These are phyloP conservation scores for Calamus simplicifolius DNA, from an alignment of 176 grass and related monocot species.

Conservation along the genomic window DNA sequence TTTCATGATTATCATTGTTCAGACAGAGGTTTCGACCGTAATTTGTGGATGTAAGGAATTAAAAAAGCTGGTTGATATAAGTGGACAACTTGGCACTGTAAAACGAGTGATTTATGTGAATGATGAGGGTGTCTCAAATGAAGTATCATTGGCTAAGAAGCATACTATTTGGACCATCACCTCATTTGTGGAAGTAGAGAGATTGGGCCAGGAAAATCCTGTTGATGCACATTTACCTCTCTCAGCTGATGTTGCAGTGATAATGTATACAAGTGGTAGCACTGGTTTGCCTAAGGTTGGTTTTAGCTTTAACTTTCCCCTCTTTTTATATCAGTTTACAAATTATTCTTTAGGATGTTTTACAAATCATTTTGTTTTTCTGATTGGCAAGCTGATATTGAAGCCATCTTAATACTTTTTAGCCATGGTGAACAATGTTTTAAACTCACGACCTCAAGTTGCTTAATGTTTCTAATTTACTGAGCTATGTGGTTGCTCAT, in stretches of 20 bases:
- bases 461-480: too few relatives aligned
- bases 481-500: too few relatives aligned
- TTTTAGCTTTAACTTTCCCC: slow-evolving; percentile 19
- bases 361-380: not conserved
- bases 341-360: not conserved
- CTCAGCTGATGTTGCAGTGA: slow-evolving; percentile 66
- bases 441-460: too few relatives aligned
- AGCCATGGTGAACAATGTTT: too few relatives aligned
- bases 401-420: too few relatives aligned
- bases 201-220: slow-evolving; percentile 52
- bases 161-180: slow-evolving; percentile 52
- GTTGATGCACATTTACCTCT: slow-evolving; percentile 50
- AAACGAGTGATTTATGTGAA: slow-evolving; percentile 78
- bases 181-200: slow-evolving; percentile 80
- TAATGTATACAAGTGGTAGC: slow-evolving; percentile 99
- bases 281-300: slow-evolving; percentile 97
- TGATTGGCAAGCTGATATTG: too few relatives aligned
- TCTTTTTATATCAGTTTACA: not conserved
- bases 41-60: slow-evolving; percentile 82
- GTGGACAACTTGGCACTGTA: slow-evolving; percentile 65
- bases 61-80: slow-evolving; percentile 86
- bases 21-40: slow-evolving; percentile 86
- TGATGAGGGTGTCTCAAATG: slow-evolving; percentile 63
- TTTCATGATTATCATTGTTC: slow-evolving; percentile 15
- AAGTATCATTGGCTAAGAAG: slow-evolving; percentile 62